These are phyloP conservation scores for Pseudopyricularia cyperi DNA, from an alignment of 2,329 filamentous ascomycete genomes.

Conservation along the genomic window DNA sequence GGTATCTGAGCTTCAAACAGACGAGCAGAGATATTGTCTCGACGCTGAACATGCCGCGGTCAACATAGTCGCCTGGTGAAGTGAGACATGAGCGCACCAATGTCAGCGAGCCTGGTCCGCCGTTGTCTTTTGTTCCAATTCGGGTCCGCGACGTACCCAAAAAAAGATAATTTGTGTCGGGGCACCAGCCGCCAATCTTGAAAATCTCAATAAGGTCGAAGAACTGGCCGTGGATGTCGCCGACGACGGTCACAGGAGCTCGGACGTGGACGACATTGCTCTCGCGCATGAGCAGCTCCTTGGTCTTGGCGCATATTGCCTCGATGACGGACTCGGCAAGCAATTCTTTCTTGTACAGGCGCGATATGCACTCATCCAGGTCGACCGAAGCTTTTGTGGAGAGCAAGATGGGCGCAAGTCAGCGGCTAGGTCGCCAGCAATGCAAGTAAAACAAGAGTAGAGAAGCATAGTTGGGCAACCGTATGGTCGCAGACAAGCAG, in stretches of 20 bases:
- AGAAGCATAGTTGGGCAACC: no score
- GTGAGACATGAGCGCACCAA: not conserved
- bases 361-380: conserved; percentile 94
- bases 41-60: conserved; percentile 95
- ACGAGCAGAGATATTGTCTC: conserved; percentile 97
- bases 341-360: conserved; percentile 92
- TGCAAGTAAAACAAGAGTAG: no score
- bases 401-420: conserved; percentile 1
- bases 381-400: conserved; percentile 68
- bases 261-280: conserved; percentile 98
- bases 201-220: conserved; percentile 99
- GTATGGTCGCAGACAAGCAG: no score
- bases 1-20: conserved; percentile 93
- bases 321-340: conserved; percentile 94
- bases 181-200: conserved; percentile 92
- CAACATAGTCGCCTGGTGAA: conserved; percentile 77
- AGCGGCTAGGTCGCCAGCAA: conserved; percentile 4
- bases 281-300: conserved; percentile 98
- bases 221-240: conserved; percentile 98
- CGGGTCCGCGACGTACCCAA: conserved; percentile 46
- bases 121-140: not conserved
- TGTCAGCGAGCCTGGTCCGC: not conserved
- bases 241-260: conserved; percentile 91
- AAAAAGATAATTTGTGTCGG: conserved; percentile 97
- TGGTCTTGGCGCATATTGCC: conserved; percentile 97